Base-by-base conservation (phyloP, 805 yeast species). In the Wickerhamiella azymoides region DNA sequence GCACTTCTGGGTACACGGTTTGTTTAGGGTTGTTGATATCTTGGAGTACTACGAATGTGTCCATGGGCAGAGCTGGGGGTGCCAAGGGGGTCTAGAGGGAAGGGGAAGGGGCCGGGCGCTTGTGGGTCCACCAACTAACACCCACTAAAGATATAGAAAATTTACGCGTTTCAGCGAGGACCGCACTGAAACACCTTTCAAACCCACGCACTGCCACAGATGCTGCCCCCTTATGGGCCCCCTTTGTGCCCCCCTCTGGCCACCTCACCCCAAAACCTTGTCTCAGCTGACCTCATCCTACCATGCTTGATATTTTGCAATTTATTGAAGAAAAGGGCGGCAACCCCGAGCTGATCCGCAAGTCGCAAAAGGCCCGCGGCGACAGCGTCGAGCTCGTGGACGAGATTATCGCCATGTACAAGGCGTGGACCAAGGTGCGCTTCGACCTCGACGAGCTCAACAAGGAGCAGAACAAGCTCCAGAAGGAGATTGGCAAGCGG, bases 311-410 rank as follows among this genome's bases (percentile, higher is more conserved):
- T 65, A 84, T 92, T 54, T 71, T 80, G 54, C 82, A 83, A 62
- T 92, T 92, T 63, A 80, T 92, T 56, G 94, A 79, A 56, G 98
- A 92, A 62, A 89, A 86, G 68, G 98, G 98, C 49, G 98, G 98
- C 52, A 77, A 88, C 64, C 96, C 98, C 37, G 89, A 88, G 55
- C 70, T 70, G 46, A 85, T 92, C 62, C 81, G 81, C 63, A 76
- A 70, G 59, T 88, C 96, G 33, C 98, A 92, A 67, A 77, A 70
- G 64, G 94, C 93, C 51, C 85, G 98, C 72, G 94, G 94, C 51
- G 97, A 76, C 56, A 70, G 92, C 30, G 97, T 88, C 45, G 98
- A 92, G 66, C 60, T 92, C 45, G 97, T 92, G 44, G 98, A 92
- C 63, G 96, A 89, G 68, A 88, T 92, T 63, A 84, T 92, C 62